Conservation (phyloP, 805 yeast genomes). For the Ogataea allantospora region DNA sequence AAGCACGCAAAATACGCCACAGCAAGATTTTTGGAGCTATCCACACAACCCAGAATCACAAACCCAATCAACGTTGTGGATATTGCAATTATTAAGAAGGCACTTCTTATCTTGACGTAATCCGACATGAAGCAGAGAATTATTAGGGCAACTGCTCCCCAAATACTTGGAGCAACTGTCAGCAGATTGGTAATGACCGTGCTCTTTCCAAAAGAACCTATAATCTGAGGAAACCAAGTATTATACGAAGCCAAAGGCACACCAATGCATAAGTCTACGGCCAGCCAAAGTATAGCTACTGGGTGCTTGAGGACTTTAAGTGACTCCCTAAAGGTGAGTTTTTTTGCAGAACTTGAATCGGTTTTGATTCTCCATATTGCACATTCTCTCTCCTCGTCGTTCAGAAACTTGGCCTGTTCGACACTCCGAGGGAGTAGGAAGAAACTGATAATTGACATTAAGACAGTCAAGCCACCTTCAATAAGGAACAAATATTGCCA, state of each 20-base stretch:
- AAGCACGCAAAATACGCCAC: slow-evolving; percentile 23
- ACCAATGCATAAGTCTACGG: slow-evolving; percentile 43
- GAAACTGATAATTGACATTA: slow-evolving; percentile 34
- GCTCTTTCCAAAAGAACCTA: slow-evolving; percentile 38
- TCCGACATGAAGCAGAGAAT: slow-evolving; percentile 42
- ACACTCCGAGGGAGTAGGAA: slow-evolving; percentile 39
- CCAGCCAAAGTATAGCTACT: slow-evolving; percentile 42
- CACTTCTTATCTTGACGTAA: slow-evolving; percentile 37
- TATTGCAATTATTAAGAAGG: slow-evolving; percentile 39
- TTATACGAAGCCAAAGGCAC: slow-evolving; percentile 47
- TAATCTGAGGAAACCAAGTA: slow-evolving; percentile 49
- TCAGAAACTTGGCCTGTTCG: slow-evolving; percentile 36
- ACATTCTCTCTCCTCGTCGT: slow-evolving; percentile 40
- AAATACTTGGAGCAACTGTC: slow-evolving; percentile 47
- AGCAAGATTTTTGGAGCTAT: slow-evolving; percentile 34
- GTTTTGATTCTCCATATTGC: slow-evolving; percentile 40
- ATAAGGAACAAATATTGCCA: slow-evolving; percentile 49
- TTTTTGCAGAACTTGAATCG: slow-evolving; percentile 43
- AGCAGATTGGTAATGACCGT: slow-evolving; percentile 40
- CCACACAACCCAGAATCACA: slow-evolving; percentile 44
- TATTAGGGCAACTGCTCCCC: slow-evolving; percentile 45
- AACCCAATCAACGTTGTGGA: slow-evolving; percentile 43
- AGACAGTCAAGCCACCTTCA: slow-evolving; percentile 43
- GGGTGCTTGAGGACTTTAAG: slow-evolving; percentile 45
- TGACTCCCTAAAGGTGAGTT: slow-evolving; percentile 40